These are phyloP conservation scores for Sporisorium graminicola DNA, from an alignment of 1,284 basidiomycete species.

Conservation along the genomic window DNA sequence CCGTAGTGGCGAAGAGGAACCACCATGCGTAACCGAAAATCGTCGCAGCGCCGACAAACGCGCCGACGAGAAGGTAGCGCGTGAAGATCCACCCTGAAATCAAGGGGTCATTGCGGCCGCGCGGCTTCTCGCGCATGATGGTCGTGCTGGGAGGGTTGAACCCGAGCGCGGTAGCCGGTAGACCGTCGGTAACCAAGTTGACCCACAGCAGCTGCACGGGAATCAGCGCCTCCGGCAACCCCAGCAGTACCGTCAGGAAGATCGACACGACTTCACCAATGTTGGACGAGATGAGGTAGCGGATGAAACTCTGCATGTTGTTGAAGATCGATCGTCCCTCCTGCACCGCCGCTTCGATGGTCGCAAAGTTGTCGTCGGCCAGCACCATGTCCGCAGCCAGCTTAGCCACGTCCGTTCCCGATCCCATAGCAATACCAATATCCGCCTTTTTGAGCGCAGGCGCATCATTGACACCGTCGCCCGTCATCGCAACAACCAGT, in stretches of 20 bases:
- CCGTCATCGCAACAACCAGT: slow-evolving; percentile 92
- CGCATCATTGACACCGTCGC: slow-evolving; percentile 71
- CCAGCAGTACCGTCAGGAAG: slow-evolving; percentile 94
- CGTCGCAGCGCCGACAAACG: slow-evolving; percentile 93
- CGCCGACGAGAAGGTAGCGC: slow-evolving; percentile 91
- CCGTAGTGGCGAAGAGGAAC: slow-evolving; percentile 90
- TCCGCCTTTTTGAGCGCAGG: slow-evolving; percentile 71
- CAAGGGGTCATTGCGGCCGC: slow-evolving; percentile 88
- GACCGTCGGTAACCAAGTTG: slow-evolving; percentile 76
- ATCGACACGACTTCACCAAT: slow-evolving; percentile 98
- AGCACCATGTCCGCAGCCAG: slow-evolving; percentile 72
- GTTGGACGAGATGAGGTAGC: slow-evolving; percentile 87
- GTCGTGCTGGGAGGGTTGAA: slow-evolving; percentile 93
- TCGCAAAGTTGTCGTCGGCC: slow-evolving; percentile 72
- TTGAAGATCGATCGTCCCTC: slow-evolving; percentile 98
- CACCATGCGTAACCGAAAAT: slow-evolving; percentile 99
- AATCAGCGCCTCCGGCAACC: slow-evolving; percentile 98
- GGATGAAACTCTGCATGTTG: slow-evolving; percentile 98
- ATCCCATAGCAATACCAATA: slow-evolving; percentile 72
- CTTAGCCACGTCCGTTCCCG: slow-evolving; percentile 71
- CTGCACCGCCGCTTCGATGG: slow-evolving; percentile 74
- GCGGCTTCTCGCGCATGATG: slow-evolving; percentile 93
- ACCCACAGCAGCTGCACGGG: slow-evolving; percentile 95
- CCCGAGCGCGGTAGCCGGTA: slow-evolving; percentile 96
- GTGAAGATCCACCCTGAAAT: slow-evolving; percentile 94